Base-by-base conservation (phyloP, 2,329 filamentous ascomycete species). In the Epichloe gansuensis region DNA sequence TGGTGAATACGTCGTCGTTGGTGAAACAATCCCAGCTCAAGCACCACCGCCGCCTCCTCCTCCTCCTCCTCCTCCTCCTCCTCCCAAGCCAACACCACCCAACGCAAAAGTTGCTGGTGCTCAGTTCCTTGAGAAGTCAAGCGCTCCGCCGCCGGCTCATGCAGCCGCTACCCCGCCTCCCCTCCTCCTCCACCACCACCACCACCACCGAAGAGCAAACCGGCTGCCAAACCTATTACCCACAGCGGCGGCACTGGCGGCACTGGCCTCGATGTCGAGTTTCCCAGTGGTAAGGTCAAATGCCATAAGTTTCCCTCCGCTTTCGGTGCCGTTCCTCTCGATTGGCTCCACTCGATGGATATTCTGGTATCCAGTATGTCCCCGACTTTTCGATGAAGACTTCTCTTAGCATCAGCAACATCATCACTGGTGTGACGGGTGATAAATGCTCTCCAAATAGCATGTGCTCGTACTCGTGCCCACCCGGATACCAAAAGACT, bases 381-480 rank as follows among this genome's bases (percentile, higher is more conserved):
- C 75, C 77, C 52, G 72, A 73, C 55, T 82, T 73, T 63, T 70
- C 66, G n/a, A 54, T 72, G 31, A 69, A 66, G 28, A 73, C 74
- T 46, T 51, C 44, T 35, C 63, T 73, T 13, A 63, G 77, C 39
- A 85, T 94, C 63, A 74, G 71, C 65, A 77, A 79, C 55, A 88
- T 91, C 56, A 74, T 79, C 50, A 83, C 82, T 42, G 81, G 77
- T 28, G 69, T 83, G 46, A 72, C 72, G 17, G 86, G 84, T 15
- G 70, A 80, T 15, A 69, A 69, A 55, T 91, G 88, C 72, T 67
- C 62, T 8, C 62, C 74, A 9, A 83, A 82, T 48, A 71, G 75
- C 54, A 90, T 91, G 76, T 96, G 91, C 77, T 95, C 91, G 2
- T 97, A 97, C 64, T 83, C 88, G 53, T 98, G 93, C 75, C 86